phyloP scores from a whole-genome alignment of 73 alveolate species.

The Paramecium caudatum region DNA sequence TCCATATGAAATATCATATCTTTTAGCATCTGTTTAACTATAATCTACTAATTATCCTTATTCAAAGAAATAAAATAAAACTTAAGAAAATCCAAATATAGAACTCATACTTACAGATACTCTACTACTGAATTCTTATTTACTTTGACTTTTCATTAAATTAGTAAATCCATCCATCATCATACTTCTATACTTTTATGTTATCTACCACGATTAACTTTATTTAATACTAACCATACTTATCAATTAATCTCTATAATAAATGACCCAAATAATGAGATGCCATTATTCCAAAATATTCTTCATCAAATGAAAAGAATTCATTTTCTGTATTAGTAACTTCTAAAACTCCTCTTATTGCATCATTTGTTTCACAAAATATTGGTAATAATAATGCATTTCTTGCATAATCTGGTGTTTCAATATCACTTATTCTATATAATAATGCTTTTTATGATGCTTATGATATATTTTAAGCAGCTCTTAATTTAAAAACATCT shows the following conservation, averaged over 20 bases:
- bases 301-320: slow-evolving; percentile 78
- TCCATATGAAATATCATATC: slow-evolving; percentile 67
- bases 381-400: slow-evolving; percentile 40
- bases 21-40: not conserved
- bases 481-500: slow-evolving; percentile 47
- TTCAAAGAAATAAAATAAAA: slow-evolving; percentile 66
- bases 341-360: slow-evolving; percentile 66
- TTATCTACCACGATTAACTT: slow-evolving; percentile 50
- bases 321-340: slow-evolving; percentile 72
- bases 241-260: slow-evolving; percentile 48
- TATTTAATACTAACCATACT: not conserved
- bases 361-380: slow-evolving; percentile 44
- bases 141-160: slow-evolving; percentile 62
- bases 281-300: slow-evolving; percentile 71
- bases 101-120: slow-evolving; percentile 15
- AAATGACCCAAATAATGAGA: slow-evolving; percentile 46
- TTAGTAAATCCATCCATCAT: slow-evolving; percentile 58
- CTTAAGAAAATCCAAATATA: slow-evolving; percentile 69
- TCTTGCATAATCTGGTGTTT: slow-evolving; percentile 51
- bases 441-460: slow-evolving; percentile 45
- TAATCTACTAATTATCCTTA: slow-evolving; percentile 53
- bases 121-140: slow-evolving; percentile 16
- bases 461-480: slow-evolving; percentile 34
- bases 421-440: slow-evolving; percentile 13
- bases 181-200: slow-evolving; percentile 59